Base-by-base conservation (phyloP, 1,284 basidiomycete species). In the Ceraceosorus bombacis region DNA sequence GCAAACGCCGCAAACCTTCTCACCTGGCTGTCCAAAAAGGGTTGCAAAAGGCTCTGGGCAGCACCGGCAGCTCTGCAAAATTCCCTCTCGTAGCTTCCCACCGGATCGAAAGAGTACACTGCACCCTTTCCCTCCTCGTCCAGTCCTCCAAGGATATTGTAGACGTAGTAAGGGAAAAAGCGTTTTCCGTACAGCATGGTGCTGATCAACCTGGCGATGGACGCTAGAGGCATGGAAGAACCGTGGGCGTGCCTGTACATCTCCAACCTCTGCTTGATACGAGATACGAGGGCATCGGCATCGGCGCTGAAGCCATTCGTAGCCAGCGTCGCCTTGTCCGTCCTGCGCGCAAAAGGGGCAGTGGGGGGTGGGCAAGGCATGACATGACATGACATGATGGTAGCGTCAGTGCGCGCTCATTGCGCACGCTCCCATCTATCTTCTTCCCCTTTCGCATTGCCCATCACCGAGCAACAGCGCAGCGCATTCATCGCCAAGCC, bases 91-190 rank as follows among this genome's bases (percentile, higher is more conserved):
- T 76, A 76, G 54, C 67, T 71, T 12, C 75, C 75, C 6, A 77
- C 75, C 2, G 75, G 75, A 56, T 77, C 75, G 60, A 76, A 77
- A 37, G 65, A 67, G 64, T 74, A 77, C 10, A 77, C 75, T 13
- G 74, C 75, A 13, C 75, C 75, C 17, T 71, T 72, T 2, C 75
- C 75, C 39, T 77, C 63, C 53, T 77, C 75, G 50, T 77, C 75
- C 9, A 77, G 60, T 7, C 75, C 75, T 5, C 75, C 75, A n/a
- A 77, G 64, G 43, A 77, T 75, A 58, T 77, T 77, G 67, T 75
- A 76, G 27, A 76, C 74, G 66, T 77, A 77, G 64, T 76, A 77
- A 41, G 75, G 75, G 69, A 77, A 77, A 65, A 76, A 75, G 38
- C 75, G 69, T 67, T 77, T 77, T 48, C 70, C 64, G 61, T 77